phyloP scores from a whole-genome alignment of 192 early-diverging fungal species.

The Podila minutissima region DNA sequence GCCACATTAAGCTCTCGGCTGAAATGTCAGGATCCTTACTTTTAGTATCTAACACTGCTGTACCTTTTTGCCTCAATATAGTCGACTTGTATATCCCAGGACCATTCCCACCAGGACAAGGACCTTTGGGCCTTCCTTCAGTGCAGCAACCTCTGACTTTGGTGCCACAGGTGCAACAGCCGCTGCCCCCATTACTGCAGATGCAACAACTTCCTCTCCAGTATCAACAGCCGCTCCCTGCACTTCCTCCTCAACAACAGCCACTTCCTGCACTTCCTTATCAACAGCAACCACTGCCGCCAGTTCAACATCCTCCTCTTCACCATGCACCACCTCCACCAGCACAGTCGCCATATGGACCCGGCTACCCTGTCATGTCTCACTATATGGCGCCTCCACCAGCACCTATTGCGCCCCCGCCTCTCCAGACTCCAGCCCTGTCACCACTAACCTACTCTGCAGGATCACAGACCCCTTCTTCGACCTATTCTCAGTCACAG shows the following conservation, averaged over 20 bases:
- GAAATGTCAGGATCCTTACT: too few relatives aligned
- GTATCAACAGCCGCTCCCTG: not conserved
- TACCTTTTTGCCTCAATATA: not conserved
- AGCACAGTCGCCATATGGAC: slow-evolving; percentile 1
- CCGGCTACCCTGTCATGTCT: not conserved
- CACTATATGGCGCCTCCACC: not conserved
- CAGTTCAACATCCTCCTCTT: too few relatives aligned
- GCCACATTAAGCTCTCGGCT: too few relatives aligned
- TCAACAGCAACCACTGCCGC: too few relatives aligned
- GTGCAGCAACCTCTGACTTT: not conserved
- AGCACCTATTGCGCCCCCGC: not conserved
- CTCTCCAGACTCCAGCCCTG: not conserved
- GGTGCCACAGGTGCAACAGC: not conserved
- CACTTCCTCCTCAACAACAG: too few relatives aligned
- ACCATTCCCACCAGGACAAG: slow-evolving; percentile 50
- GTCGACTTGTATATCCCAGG: slow-evolving; percentile 43
- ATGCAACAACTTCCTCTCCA: slow-evolving; percentile 4
- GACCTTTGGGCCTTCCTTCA: slow-evolving; percentile 11
- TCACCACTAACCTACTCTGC: not conserved
- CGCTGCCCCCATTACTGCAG: not conserved
- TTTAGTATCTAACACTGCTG: too few relatives aligned
- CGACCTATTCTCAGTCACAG: slow-evolving; percentile 5
- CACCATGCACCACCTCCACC: not conserved
- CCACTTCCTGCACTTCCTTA: too few relatives aligned
- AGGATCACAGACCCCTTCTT: not conserved